Evolutionary conservation across 106 monocot species (phyloP), one percentile per base, ranked within the genome.

Genomic region (Hemerocallis citrina): DNA sequence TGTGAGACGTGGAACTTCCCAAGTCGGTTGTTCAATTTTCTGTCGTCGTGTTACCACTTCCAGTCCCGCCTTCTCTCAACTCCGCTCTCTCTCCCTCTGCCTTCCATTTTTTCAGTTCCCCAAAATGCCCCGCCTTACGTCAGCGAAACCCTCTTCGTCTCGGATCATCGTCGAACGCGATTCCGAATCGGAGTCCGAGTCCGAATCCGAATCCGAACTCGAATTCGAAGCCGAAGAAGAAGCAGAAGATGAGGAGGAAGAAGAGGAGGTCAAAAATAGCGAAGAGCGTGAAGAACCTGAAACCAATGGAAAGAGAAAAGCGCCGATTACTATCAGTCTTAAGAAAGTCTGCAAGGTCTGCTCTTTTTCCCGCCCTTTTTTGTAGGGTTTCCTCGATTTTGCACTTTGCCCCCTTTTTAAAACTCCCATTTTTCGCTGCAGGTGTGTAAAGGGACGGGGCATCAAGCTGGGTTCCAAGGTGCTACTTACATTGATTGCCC

Each of bases 401-500:
- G 14, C n/a, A n/a, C n/a, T n/a, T n/a, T n/a, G n/a, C n/a, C n/a
- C n/a, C n/a, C n/a, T n/a, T n/a, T n/a, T n/a, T n/a, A n/a, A n/a
- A n/a, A n/a, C n/a, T n/a, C n/a, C n/a, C n/a, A n/a, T n/a, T n/a
- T 27, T 57, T n/a, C n/a, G n/a, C n/a, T 57, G 3, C 58, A 93
- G 93, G 93, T 89, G 28, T 94, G 93, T 73, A 94, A 89, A 67
- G 70, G 69, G 44, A 68, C 65, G 28, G 93, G 83, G 2, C 93
- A 94, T 31, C 72, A 80, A 57, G 89, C 93, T 0, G 93, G 93
- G 9, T 94, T 94, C 42, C 59, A 52, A 47, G 93, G 93, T 7
- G 89, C 93, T 16, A 83, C 83, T 42, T 94, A 94, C 75, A 71
- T 94, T 31, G 93, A 94, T 36, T 94, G 93, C 73, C 93, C 93